phyloP scores from a whole-genome alignment of 345 rosid genomes.

The Microthlaspi erraticum region DNA sequence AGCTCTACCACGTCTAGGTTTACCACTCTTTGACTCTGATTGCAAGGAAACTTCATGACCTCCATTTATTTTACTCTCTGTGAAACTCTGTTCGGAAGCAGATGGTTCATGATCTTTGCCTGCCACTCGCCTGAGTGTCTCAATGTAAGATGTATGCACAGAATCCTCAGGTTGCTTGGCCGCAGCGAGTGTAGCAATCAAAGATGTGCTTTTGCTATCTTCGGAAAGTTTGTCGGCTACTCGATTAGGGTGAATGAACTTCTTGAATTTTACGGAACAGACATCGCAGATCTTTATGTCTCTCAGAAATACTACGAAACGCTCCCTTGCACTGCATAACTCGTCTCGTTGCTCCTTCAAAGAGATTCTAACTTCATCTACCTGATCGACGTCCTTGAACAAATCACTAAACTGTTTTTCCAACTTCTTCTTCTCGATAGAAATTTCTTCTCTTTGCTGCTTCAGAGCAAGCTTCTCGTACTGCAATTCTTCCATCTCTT shows the following conservation, averaged over 20 bases:
- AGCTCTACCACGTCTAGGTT: slow-evolving; percentile 54
- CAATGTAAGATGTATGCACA: neutral
- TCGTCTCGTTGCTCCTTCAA: slow-evolving; percentile 62
- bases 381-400: slow-evolving; percentile 66
- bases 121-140: slow-evolving; percentile 16
- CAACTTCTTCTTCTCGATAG: slow-evolving; percentile 55
- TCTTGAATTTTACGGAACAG: slow-evolving; percentile 63
- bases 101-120: slow-evolving; percentile 54
- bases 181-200: slow-evolving; percentile 66
- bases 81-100: slow-evolving; percentile 57
- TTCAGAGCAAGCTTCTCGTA: slow-evolving; percentile 52
- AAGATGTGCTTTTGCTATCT: slow-evolving; percentile 52
- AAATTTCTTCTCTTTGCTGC: slow-evolving; percentile 58
- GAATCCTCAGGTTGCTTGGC: slow-evolving; percentile 35
- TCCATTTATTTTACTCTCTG: slow-evolving; percentile 56
- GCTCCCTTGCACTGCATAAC: slow-evolving; percentile 53
- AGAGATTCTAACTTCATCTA: slow-evolving; percentile 60
- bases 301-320: slow-evolving; percentile 67
- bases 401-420: slow-evolving; percentile 62
- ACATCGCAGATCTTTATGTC: slow-evolving; percentile 59
- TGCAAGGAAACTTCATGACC: slow-evolving; percentile 62
- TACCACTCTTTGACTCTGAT: slow-evolving; percentile 53
- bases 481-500: slow-evolving; percentile 59
- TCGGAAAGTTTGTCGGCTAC: slow-evolving; percentile 51
- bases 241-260: slow-evolving; percentile 63